Evolutionary conservation across 257 asterid species (phyloP).

Genomic region (Lycium barbarum): DNA sequence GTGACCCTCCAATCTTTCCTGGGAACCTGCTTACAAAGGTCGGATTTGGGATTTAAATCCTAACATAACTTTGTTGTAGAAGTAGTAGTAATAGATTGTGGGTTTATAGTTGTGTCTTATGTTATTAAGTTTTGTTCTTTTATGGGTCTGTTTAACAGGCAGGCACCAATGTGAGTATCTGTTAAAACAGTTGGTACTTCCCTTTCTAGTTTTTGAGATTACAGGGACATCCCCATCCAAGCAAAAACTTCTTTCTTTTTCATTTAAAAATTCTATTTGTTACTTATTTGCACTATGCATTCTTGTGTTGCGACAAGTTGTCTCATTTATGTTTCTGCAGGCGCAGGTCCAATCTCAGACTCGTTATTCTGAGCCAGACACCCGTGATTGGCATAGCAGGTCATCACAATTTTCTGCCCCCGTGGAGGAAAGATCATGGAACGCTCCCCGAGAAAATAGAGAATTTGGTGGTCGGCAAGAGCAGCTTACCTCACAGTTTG

Average conservation of each 20-base stretch:
- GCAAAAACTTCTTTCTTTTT: not conserved
- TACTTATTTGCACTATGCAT: not conserved
- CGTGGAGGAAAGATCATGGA: conserved; percentile 55
- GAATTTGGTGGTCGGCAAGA: conserved; percentile 41
- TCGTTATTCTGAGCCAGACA: conserved; percentile 72
- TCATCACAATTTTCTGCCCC: conserved; percentile 48
- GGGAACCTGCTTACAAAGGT: too few species aligned
- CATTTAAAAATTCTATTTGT: not conserved
- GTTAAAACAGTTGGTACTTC: not conserved
- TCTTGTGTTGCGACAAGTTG: conserved; percentile 3
- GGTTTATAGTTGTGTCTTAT: not conserved
- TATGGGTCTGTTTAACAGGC: not conserved
- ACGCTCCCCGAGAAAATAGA: conserved; percentile 52
- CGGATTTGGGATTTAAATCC: too few species aligned
- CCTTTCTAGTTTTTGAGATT: not conserved
- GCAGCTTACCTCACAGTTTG: conserved; percentile 41
- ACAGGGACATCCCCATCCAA: not conserved
- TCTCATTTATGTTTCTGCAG: conserved; percentile 35
- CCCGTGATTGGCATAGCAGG: conserved; percentile 67
- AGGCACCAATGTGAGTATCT: conserved; percentile 59
- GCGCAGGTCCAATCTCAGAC: conserved; percentile 46
- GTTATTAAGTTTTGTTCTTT: not conserved
- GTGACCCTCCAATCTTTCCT: too few species aligned
- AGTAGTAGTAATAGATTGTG: too few species aligned
- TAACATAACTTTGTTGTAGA: not conserved